phyloP scores from a whole-genome alignment of 345 rosid species.

The Rhodamnia rubescens region DNA sequence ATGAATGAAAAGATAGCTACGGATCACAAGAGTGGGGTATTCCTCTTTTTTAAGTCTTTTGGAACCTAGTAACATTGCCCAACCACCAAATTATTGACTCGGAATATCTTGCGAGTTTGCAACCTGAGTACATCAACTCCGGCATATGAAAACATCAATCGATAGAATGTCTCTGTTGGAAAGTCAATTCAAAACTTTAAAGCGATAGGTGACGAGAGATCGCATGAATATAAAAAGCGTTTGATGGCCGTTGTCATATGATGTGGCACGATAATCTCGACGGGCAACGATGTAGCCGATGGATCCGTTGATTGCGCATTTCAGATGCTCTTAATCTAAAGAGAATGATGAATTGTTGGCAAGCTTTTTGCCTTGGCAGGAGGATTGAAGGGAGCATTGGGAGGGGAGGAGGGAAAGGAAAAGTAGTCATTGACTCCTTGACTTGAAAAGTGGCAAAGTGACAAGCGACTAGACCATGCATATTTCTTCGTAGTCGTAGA shows the following conservation, averaged over 20 bases:
- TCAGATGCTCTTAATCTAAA: not conserved
- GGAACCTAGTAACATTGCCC: not conserved
- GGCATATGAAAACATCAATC: not conserved
- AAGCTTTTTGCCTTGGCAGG: not conserved
- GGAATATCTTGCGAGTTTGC: not conserved
- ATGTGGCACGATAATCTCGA: not conserved
- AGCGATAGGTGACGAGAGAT: no score
- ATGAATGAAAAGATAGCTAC: not conserved
- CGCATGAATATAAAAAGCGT: no score
- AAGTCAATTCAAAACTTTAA: no score
- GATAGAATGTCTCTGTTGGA: no score
- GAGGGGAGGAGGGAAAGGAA: not conserved
- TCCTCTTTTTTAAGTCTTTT: not conserved
- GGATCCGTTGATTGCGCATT: not conserved
- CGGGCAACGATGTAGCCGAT: not conserved
- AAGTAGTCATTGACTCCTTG: not conserved
- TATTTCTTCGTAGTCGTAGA: not conserved
- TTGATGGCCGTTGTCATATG: no score
- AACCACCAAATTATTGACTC: not conserved
- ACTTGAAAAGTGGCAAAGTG: not conserved
- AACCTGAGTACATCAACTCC: not conserved
- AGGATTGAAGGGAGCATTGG: not conserved
- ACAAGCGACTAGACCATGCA: not conserved
- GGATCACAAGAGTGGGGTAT: not conserved
- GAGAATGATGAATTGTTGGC: not conserved